Evolutionary conservation across 306 rosid genomes (phyloP), one percentile per base, ranked within the genome.

Genomic region (Cucurbita maxima): DNA sequence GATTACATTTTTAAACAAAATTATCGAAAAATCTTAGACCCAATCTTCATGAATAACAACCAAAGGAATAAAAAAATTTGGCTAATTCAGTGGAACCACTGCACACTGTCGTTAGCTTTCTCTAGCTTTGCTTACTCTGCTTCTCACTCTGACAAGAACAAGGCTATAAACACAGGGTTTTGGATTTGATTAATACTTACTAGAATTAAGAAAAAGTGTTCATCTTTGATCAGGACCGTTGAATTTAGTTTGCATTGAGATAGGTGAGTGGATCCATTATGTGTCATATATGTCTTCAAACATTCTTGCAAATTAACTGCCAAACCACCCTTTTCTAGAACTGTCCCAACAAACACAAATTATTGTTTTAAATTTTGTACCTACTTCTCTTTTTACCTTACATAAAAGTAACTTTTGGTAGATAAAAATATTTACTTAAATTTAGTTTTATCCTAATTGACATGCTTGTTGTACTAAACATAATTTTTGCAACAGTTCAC

Each of bases 201-300:
- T 30, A 30, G 0, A 30, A 16, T 62, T 38, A 11, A 63, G 1
- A 25, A 10, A 64, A 64, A 41, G 22, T 59, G 1, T 67, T 20
- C 72, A 67, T 43, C 37, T 15, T 64, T 44, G 19, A 67, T 67
- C 72, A 12, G 72, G 37, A 45, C 72, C 72, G 72, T 67, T 67
- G 72, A 67, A 67, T 67, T 19, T 43, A 19, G 19, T 67, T 18
- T 3, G 36, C 72, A 67, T 67, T 5, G 72, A 67, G 72, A 67
- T 67, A 10, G 5, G 11, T 44, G 72, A 67, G 45, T 64, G 20
- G 55, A 67, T 67, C 52, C n/a, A 41, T 5, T 40, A 45, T 20
- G 40, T 67, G 72, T 67, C 72, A 45, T 67, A 44, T 45, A 67
- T 67, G 72, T 67, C 72, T 20, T 67, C 72, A 67, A 67, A 67